Base-by-base conservation (phyloP, 768 basidiomycete species). In the Boletus pseudo-olivaceus region DNA sequence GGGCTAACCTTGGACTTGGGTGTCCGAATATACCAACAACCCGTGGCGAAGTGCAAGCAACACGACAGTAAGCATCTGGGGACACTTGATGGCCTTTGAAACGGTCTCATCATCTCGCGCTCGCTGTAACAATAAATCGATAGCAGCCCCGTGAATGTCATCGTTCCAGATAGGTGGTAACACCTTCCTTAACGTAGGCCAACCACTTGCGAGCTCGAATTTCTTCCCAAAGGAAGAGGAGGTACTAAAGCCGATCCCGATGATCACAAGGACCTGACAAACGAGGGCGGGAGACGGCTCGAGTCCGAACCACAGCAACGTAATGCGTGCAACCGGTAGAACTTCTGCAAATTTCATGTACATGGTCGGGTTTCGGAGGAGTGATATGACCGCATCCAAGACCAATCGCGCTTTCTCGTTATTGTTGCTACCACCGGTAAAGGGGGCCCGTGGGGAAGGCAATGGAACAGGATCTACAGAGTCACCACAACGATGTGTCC, bases 191-290 rank as follows among this genome's bases (percentile, higher is more conserved):
- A 96, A 66, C 3, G 88, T 76, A 43, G 77, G 83, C 88, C 93
- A 96, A 9, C 94, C 94, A 49, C 85, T 86, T 35, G 90, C 84
- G 1, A 88, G 73, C 66, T 95, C 93, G 60, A 96, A 93, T 61
- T 90, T 93, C 51, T 87, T 77, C 43, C 74, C 79, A 72, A 94
- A 97, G 2, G 84, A 80, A 10, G 78, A 64, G 0, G 84, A 83
- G 29, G 75, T 68, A 15, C 70, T 71, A 29, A 86, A 74, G 54
- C 84, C 79, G 49, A 85, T 74, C 2, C 75, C 75, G 9, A 91
- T 76, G 19, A 93, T 70, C 1, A 70, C 70, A 1, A 92, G 73
- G 38, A 91, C 76, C 57, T 84, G 80, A 27, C 79, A 74, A 11
- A 81, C 80, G 41, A 87, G 78, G 34, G 75, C 66, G 11, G 80